Base-by-base conservation (phyloP, 1,284 basidiomycete genomes). In the Volvariella surrecta region DNA sequence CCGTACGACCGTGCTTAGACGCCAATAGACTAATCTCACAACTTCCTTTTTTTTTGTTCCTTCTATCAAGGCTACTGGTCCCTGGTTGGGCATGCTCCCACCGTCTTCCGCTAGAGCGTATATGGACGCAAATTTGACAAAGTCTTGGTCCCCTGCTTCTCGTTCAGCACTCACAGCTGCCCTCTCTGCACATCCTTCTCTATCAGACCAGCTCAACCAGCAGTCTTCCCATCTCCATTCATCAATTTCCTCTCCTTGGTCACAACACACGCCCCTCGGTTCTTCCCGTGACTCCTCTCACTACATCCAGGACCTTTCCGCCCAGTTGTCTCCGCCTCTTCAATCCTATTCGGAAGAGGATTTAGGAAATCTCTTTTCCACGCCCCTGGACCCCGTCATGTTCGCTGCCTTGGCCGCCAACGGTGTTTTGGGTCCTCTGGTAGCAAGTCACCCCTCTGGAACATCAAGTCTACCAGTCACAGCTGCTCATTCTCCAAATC, bases 401-500 rank as follows among this genome's bases (percentile, higher is more conserved):
- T 81, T 82, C 51, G 70, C 74, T 34, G 70, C 71, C 39, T 68
- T 82, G 37, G 71, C 74, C 10, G 74, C 79, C 7, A 74, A 73
- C 52, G 77, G 79, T 54, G 64, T 76, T 32, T 59, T 82, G 39
- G 58, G 60, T 42, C 58, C 61, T 4, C 30, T 49, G 18, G 39
- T 45, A 16, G 34, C 49, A 30, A 39, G 24, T 32, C 19, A 37
- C 15, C 45, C 43, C 16, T 28, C 24, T 11, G 50, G 41, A 31
- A 40, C 46, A 10, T 47, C 49, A 19, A 49, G 48, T 42, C 30
- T 49, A 32, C 47, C 51, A 19, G 35, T 35, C n/a, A 37, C 49
- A 15, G 43, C 53, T 28, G 45, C 55, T 28, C 24, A 28, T 11
- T 19, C 48, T 52, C n/a, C 48, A 56, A 30, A 41, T 45, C 37